These are phyloP conservation scores for Epichloe amarillans DNA, from an alignment of 2,329 filamentous ascomycete genomes.

Conservation along the genomic window DNA sequence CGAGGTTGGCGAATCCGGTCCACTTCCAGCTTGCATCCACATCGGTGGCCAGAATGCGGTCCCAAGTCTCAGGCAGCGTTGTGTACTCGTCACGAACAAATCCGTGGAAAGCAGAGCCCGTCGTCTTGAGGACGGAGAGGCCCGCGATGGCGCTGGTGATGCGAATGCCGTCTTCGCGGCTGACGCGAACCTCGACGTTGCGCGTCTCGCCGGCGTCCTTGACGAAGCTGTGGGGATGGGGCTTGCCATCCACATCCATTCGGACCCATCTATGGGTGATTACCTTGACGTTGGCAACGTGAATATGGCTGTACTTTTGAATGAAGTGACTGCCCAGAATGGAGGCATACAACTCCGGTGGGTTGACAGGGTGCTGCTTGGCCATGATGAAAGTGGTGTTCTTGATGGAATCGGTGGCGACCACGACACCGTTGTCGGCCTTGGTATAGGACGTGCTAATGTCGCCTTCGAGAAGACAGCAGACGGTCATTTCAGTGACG, in stretches of 20 bases:
- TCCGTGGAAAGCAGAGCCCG: constrained; percentile 87
- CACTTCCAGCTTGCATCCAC: constrained; percentile 82
- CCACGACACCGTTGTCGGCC: constrained; percentile 88
- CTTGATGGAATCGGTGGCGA: constrained; percentile 96
- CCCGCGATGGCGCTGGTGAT: constrained; percentile 69
- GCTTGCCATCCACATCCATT: constrained; percentile 73
- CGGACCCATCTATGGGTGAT: constrained; percentile 84
- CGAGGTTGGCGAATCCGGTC: constrained; percentile 53
- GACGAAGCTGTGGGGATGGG: constrained; percentile 90
- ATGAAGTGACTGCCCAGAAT: constrained; percentile 82
- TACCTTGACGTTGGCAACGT: constrained; percentile 68
- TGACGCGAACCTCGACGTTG: constrained; percentile 61
- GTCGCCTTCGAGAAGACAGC: constrained; percentile 81
- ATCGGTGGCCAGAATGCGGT: constrained; percentile 88
- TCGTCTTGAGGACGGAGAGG: constrained; percentile 87
- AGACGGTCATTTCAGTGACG: constrained; percentile 90
- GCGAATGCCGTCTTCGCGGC: constrained; percentile 54
- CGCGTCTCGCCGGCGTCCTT: constrained; percentile 82
- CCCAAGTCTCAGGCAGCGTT: constrained; percentile 78
- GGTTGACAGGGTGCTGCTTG: constrained; percentile 83
- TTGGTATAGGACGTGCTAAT: constrained; percentile 83
- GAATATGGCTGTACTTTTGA: constrained; percentile 77
- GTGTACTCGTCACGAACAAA: constrained; percentile 92
- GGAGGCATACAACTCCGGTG: constrained; percentile 82
- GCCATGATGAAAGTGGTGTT: constrained; percentile 93